Evolutionary conservation across 495 filamentous ascomycete species (phyloP), one percentile per base, ranked within the genome.

Genomic region (Stereocaulon alpinum): DNA sequence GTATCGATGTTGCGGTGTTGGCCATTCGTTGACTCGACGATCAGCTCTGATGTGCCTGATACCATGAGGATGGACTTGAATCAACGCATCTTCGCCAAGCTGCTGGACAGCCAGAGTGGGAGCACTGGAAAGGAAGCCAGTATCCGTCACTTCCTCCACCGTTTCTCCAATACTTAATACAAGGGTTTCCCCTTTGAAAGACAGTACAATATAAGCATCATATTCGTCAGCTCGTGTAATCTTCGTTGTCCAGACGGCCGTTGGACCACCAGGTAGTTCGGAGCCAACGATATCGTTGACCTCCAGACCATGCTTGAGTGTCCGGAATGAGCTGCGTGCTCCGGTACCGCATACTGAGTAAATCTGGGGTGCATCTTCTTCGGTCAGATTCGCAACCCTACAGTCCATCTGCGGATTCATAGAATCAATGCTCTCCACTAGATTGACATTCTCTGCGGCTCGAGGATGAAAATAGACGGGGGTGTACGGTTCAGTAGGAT

Each of bases 321-420:
- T 95, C 56, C 91, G 82, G 72, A 99, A 95, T 22, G 84, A 86
- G 68, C 92, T 96, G 59, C 88, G 78, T 55, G 89, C 89, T 10
- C 93, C 88, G 37, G 86, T 86, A 4, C 93, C 93, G 68, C 87
- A 93, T 17, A 96, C 78, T 0, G 89, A 83, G 73, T 95, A 96
- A 41, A 99, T 96, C 69, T 99, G 94, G 14, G 93, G 93, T 2
- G 92, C 91, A 67, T 97, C 94, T 61, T 96, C 93, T 49, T 88
- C 84, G 0, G 85, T 86, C 18, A 95, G 73, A 64, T 99, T 96
- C 29, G 83, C 85, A 34, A 97, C 82, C 67, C 93, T 91, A 71
- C 87, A 91, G 64, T 93, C 91, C 68, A 95, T 79, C 62, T 94
- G 75, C 11, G 94, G 94, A 64, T 91, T 96, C 81, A 96, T 84